Evolutionary conservation across 2,329 filamentous ascomycete genomes (phyloP), one percentile per base, ranked within the genome.

Genomic region (Berkeleyomyces rouxiae): DNA sequence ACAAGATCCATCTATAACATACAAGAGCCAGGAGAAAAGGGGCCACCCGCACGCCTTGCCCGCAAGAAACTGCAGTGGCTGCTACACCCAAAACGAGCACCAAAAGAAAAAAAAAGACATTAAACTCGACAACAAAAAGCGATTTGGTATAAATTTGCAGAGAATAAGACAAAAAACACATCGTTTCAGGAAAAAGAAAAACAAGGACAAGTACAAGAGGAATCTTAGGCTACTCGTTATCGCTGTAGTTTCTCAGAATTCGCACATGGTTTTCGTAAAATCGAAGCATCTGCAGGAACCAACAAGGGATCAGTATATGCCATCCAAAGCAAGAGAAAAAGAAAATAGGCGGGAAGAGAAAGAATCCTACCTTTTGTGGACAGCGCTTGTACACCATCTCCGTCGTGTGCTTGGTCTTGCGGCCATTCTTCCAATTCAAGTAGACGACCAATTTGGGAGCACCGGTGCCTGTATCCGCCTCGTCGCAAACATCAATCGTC

Each of bases 361-460:
- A 58, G 2, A 4, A 23, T 46, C 74, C 63, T 71, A 86, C 86
- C 79, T 85, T 88, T 70, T 92, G 88, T 0, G 88, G 88, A 67
- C 87, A 90, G 67, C 89, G 85, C 68, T 83, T 79, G 68, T 91
- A 88, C 6, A 90, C 79, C 11, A 84, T 78, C 23, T 77, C 72
- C 13, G 88, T 82, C 7, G 82, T 78, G 68, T 92, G 88, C 69
- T 87, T 84, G 0, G 86, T 88, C 75, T 89, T 90, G 58, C 82
- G 77, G 7, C 83, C 83, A 65, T 86, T 83, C 68, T 83, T 85
- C 88, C 88, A 92, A 10, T 82, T 82, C 40, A 91, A 73, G 67
- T 85, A 89, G 0, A 87, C 86, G 40, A 83, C 78, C 11, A 88
- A 75, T 64, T 78, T 79, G 4, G 51, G 16, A 7, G 49, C 58